Conservation (phyloP, 768 basidiomycete genomes). For the Obba rivulosa region DNA sequence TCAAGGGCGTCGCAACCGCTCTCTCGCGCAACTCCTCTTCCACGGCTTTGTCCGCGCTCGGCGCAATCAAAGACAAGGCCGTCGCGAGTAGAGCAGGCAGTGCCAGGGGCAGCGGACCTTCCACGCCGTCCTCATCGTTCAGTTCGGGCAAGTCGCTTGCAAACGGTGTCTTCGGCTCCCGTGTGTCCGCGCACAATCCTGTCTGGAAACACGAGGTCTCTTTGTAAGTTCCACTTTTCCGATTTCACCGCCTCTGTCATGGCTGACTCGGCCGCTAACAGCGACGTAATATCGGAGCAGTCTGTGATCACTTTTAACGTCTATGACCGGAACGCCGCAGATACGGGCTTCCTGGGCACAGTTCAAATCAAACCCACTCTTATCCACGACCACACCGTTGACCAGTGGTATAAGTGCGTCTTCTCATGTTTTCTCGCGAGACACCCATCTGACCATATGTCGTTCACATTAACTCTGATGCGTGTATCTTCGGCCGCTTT, state of each 20-base stretch:
- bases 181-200: conserved; percentile 77
- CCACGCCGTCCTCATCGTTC: conserved; percentile 23
- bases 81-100: conserved; percentile 8
- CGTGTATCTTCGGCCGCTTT: not conserved
- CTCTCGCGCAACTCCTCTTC: conserved; percentile 55
- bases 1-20: conserved; percentile 69
- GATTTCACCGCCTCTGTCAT: not conserved
- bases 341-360: conserved; percentile 86
- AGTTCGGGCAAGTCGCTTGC: conserved; percentile 18
- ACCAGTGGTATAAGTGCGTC: conserved; percentile 95
- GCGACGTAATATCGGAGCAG: conserved; percentile 89
- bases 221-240: conserved; percentile 60
- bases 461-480: conserved; percentile 3
- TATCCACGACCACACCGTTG: conserved; percentile 90
- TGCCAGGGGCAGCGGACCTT: conserved; percentile 12
- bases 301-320: conserved; percentile 84
- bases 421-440: conserved; percentile 6
- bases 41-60: conserved; percentile 61
- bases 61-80: conserved; percentile 50
- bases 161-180: conserved; percentile 47
- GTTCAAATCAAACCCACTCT: conserved; percentile 88
- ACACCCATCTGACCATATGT: conserved; percentile 6
- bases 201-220: conserved; percentile 99
- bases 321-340: conserved; percentile 80
- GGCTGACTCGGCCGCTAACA: conserved; percentile 27